Base-by-base conservation (phyloP, 371 early-diverging fungal genomes). In the Mucor plumbeus region DNA sequence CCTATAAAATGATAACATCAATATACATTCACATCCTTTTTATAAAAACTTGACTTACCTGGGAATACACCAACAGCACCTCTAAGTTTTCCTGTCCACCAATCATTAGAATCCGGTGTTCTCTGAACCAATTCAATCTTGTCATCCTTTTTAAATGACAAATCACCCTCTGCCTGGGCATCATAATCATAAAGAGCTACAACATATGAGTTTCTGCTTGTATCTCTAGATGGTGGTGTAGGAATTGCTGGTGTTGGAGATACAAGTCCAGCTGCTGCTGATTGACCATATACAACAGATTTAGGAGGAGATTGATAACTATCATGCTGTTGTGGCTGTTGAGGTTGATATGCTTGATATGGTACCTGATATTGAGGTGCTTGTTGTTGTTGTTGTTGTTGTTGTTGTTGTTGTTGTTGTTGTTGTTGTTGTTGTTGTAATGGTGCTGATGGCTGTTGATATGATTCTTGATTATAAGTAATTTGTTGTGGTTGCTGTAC, bases 1-100 rank as follows among this genome's bases (percentile, higher is more conserved):
- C 73, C 73, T 73, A 70, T 34, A 44, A 0, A 43, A 7, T 10
- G 7, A 17, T 1, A 15, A 35, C 21, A 44, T 31, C 19, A 14
- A 14, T 19, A 9, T 50, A 9, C 19, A 5, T 15, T 19, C 8
- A 0, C 39, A 35, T 39, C 26, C 5, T 13, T n/a, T 14, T 17
- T 15, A 21, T 21, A 4, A 7, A 17, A 9, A 13, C 19, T 10
- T 53, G 10, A 19, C 21, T 35, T 89, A 72, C 91, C 93, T 68
- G 93, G 93, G 72, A 93, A 93, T 13, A 88, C 70, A 31, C 93
- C 93, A 33, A 75, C 76, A 1, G 38, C 40, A 6, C 90, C 90
- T 63, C 86, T 81, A 31, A 90, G 64, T 36, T 69, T 76, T 4
- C 93, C 93, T 0, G 85, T 89, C 93, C 93, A 93, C 93, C 93